A percentile compares a stretch with the other conserved stretches of the same genome.
phyloP scores from a whole-genome alignment of 257 asterid genomes.

The Mentha longifolia region DNA sequence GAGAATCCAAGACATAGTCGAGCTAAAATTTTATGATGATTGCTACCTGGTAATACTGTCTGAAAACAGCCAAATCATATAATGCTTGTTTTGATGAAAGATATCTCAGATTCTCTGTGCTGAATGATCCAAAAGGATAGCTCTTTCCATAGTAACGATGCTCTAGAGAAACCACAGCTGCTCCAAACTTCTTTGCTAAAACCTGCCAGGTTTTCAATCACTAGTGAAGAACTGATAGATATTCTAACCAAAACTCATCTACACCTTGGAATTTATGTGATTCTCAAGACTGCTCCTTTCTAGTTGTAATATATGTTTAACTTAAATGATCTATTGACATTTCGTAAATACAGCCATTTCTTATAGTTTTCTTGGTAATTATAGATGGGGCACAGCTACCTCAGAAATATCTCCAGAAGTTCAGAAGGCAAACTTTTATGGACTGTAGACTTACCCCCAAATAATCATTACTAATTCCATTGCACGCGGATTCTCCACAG shows the following conservation, averaged over 20 bases:
- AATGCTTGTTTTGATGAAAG: conserved; percentile 98
- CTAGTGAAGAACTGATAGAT: conserved; percentile 20
- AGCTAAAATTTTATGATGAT: not conserved
- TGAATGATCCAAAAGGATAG: conserved; percentile 68
- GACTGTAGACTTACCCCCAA: conserved; percentile 56
- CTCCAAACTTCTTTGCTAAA: conserved; percentile 94
- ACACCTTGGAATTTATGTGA: conserved; percentile 1
- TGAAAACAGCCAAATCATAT: conserved; percentile 89
- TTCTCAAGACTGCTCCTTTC: conserved; percentile 15
- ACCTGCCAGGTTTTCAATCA: conserved; percentile 56
- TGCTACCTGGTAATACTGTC: conserved; percentile 86
- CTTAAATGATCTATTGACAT: not conserved
- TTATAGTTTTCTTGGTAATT: not conserved
- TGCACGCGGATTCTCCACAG: conserved; percentile 90
- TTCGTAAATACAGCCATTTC: not conserved
- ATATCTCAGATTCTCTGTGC: conserved; percentile 75
- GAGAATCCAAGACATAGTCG: conserved; percentile 6
- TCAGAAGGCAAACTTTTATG: not conserved
- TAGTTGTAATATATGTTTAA: not conserved
- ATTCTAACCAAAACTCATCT: conserved; percentile 17
- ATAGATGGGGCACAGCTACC: conserved; percentile 12
- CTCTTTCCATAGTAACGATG: conserved; percentile 98
- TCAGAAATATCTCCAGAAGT: not conserved
- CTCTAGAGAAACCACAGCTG: conserved; percentile 87
- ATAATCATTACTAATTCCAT: conserved; percentile 85